These are phyloP conservation scores for Aspergillus steynii DNA, from an alignment of 495 filamentous ascomycete genomes.

Conservation along the genomic window DNA sequence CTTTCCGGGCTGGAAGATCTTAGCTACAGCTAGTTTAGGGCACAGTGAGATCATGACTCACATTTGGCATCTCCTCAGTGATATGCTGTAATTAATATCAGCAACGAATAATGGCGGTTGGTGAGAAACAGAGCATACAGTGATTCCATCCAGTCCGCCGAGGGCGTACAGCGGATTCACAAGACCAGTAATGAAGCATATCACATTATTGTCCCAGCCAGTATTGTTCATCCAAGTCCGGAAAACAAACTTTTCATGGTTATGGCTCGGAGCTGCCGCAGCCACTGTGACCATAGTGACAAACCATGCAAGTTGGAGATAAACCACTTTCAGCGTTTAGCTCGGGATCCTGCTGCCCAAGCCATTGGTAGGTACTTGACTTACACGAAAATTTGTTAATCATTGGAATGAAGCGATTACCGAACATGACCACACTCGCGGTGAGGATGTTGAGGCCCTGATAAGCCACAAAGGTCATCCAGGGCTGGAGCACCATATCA, in stretches of 20 bases:
- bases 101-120: background rate
- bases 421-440: slow-evolving; percentile 35
- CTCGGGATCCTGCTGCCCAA: background rate
- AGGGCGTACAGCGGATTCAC: slow-evolving; percentile 78
- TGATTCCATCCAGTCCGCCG: slow-evolving; percentile 63
- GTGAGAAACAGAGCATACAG: slow-evolving; percentile 34
- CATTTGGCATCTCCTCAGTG: slow-evolving; percentile 72
- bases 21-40: background rate
- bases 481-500: slow-evolving; percentile 34
- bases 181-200: slow-evolving; percentile 75
- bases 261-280: slow-evolving; percentile 51
- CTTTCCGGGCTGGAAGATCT: slow-evolving; percentile 25
- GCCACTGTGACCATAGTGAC: slow-evolving; percentile 71
- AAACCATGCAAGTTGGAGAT: slow-evolving; percentile 64
- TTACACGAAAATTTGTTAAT: slow-evolving; percentile 42
- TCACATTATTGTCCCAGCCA: slow-evolving; percentile 64
- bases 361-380: slow-evolving; percentile 2
- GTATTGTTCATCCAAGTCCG: slow-evolving; percentile 64
- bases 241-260: slow-evolving; percentile 63
- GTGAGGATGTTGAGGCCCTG: slow-evolving; percentile 36
- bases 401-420: slow-evolving; percentile 34
- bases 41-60: slow-evolving; percentile 37
- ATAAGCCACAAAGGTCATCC: slow-evolving; percentile 41
- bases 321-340: slow-evolving; percentile 42
- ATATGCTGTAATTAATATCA: slow-evolving; percentile 55